Evolutionary conservation across 768 basidiomycete genomes (phyloP).

Genomic region (Coprinellus aureogranulatus): DNA sequence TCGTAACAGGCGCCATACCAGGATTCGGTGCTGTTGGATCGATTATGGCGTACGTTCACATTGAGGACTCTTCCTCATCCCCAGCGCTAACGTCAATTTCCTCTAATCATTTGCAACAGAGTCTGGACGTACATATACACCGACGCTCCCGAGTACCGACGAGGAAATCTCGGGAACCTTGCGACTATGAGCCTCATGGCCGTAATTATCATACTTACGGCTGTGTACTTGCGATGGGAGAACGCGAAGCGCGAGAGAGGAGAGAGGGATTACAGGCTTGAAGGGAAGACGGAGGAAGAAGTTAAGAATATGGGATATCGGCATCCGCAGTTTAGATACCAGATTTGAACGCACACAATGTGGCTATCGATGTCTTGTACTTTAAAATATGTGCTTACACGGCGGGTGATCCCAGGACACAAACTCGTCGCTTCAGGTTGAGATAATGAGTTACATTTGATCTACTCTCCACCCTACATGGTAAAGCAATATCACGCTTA

Average conservation of each 20-base stretch:
- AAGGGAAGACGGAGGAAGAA: conserved; percentile 36
- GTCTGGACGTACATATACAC: conserved; percentile 48
- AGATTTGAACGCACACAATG: conserved; percentile 30
- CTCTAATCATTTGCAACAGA: conserved; percentile 20
- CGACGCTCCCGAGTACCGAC: conserved; percentile 46
- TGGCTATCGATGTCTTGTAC: no score
- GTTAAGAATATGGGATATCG: conserved; percentile 40
- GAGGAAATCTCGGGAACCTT: conserved; percentile 47
- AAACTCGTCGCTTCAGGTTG: no score
- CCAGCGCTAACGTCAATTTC: neutral
- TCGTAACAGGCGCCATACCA: conserved; percentile 42
- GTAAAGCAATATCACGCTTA: no score
- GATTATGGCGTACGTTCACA: conserved; percentile 40
- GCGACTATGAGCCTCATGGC: conserved; percentile 32
- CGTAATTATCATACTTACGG: conserved; percentile 27
- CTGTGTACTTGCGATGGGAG: conserved; percentile 39
- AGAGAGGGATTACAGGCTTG: conserved; percentile 38
- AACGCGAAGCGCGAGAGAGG: conserved; percentile 43
- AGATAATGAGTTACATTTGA: no score
- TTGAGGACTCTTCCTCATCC: neutral
- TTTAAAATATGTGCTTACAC: no score
- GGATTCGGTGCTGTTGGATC: conserved; percentile 45
- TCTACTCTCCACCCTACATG: no score
- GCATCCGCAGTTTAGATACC: conserved; percentile 47
- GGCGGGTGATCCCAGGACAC: no score